Evolutionary conservation across 768 basidiomycete genomes (phyloP), one percentile per base, ranked within the genome.

Genomic region (Kwoniella botswanensis): DNA sequence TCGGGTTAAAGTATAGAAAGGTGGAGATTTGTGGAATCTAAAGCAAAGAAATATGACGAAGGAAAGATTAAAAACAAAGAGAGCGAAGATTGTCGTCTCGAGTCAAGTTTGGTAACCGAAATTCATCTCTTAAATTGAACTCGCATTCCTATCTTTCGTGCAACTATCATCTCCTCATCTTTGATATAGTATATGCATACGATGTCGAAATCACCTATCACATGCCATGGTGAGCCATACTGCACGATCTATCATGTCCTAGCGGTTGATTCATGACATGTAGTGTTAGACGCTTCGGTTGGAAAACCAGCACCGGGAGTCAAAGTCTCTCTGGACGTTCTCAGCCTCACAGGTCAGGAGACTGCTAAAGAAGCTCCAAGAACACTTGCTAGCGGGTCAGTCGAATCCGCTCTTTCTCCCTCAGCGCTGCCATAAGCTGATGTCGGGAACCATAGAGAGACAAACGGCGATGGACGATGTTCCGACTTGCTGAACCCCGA

Each of bases 391-490:
- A 43, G 68, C 7, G 71, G 61, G 71, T 67, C 11, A 63, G 52
- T 22, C 7, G 35, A 35, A 35, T 35, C 5, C 1, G 7, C 0
- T 15, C 21, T 4, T 56, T 46, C 24, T 10, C 17, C 12, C 15
- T 4, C 12, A 18, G 12, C 46, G 12, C 13, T 13, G 13, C 46
- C 35, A 21, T 26, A 15, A 26, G 56, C 65, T 66, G 65, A 52
- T 35, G 42, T 9, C 52, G 24, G 18, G 41, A 18, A 22, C 12
- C 21, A 76, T 58, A 95, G 93, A 2, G 80, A 84, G 17, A 97
- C 94, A 7, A 88, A 97, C 76, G 78, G 86, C 2, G 92, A 96
- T 76, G 94, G 94, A 44, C 90, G 94, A 43, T 94, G 93, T 82
- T 85, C 89, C 65, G 86, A 89, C 68, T 88, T 96, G n/a, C 86